Percentiles rank a stretch among this genome's conserved stretches.
Evolutionary conservation across 371 early-diverging fungal genomes (phyloP).

Genomic region (Rhizopus microsporus): DNA sequence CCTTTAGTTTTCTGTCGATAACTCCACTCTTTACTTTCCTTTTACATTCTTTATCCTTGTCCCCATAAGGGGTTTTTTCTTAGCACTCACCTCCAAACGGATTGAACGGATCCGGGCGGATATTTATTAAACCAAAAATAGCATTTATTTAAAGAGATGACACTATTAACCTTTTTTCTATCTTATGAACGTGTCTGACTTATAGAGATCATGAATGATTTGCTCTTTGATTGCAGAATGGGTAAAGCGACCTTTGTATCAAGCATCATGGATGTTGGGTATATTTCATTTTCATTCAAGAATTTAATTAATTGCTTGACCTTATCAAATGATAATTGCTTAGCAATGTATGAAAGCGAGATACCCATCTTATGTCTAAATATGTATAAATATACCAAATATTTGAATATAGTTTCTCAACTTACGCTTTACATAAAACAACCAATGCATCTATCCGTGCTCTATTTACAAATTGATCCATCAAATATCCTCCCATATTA

Average conservation of each 20-base stretch:
- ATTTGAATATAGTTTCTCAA: slow-evolving; percentile 3
- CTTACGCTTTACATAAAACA: slow-evolving; percentile 73
- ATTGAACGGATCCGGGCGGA: no score
- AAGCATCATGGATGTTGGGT: slow-evolving; percentile 23
- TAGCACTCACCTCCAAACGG: no score
- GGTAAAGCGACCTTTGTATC: slow-evolving; percentile 62
- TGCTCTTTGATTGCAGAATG: slow-evolving; percentile 44
- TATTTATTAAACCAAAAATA: no score
- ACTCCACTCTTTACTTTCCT: no score
- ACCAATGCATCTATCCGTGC: slow-evolving; percentile 78
- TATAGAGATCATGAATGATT: slow-evolving; percentile 7
- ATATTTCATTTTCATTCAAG: slow-evolving; percentile 37
- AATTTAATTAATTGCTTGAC: slow-evolving; percentile 38
- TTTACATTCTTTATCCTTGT: no score
- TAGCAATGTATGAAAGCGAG: slow-evolving; percentile 36
- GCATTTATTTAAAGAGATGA: no score
- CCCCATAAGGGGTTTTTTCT: no score
- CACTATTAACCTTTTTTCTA: no score
- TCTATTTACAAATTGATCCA: slow-evolving; percentile 89
- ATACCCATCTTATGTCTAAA: slow-evolving; percentile 61
- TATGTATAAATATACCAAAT: background rate
- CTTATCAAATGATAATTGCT: slow-evolving; percentile 48
- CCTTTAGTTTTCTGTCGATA: no score
- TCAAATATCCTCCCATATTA: slow-evolving; percentile 83
- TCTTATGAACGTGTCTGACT: no score